phyloP scores from a whole-genome alignment of 805 yeast species.

The Millerozyma miso region DNA sequence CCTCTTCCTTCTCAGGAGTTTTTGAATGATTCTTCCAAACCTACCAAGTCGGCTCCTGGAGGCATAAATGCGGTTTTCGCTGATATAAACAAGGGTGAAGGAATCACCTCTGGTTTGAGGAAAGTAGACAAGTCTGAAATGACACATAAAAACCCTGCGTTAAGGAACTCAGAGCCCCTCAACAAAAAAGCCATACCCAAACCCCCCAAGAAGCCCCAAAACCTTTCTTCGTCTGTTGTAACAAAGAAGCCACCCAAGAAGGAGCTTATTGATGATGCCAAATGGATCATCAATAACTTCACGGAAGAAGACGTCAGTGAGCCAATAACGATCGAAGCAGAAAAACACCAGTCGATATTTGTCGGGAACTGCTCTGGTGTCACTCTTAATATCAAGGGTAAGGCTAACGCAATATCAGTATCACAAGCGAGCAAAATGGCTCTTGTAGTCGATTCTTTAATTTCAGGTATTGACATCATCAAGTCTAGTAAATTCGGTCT shows the following conservation, averaged over 20 bases:
- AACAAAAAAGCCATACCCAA: conserved; percentile 51
- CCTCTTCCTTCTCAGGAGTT: conserved; percentile 75
- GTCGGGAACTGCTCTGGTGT: conserved; percentile 75
- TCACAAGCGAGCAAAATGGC: conserved; percentile 71
- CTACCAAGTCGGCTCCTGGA: conserved; percentile 16
- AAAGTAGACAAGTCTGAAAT: conserved; percentile 91
- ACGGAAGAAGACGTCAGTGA: conserved; percentile 43
- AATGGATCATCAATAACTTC: conserved; percentile 82
- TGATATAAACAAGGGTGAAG: conserved; percentile 83
- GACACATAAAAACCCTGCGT: conserved; percentile 87
- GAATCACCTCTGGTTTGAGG: conserved; percentile 77
- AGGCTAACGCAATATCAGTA: conserved; percentile 82
- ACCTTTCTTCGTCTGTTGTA: conserved; percentile 42
- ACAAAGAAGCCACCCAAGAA: conserved; percentile 41
- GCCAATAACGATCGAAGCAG: conserved; percentile 67
- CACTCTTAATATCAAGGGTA: conserved; percentile 82
- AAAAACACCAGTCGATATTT: conserved; percentile 82
- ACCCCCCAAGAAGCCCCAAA: conserved; percentile 80
- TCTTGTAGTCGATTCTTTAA: conserved; percentile 75
- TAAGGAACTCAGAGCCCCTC: conserved; percentile 56
- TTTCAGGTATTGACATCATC: conserved; percentile 84
- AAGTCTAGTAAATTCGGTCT: conserved; percentile 77
- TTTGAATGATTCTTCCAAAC: conserved; percentile 24
- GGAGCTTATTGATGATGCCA: conserved; percentile 77
- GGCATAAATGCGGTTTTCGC: conserved; percentile 89